These are phyloP conservation scores for Ceratorhiza oryzae-sativae DNA, from an alignment of 1,284 basidiomycete genomes.

Conservation along the genomic window DNA sequence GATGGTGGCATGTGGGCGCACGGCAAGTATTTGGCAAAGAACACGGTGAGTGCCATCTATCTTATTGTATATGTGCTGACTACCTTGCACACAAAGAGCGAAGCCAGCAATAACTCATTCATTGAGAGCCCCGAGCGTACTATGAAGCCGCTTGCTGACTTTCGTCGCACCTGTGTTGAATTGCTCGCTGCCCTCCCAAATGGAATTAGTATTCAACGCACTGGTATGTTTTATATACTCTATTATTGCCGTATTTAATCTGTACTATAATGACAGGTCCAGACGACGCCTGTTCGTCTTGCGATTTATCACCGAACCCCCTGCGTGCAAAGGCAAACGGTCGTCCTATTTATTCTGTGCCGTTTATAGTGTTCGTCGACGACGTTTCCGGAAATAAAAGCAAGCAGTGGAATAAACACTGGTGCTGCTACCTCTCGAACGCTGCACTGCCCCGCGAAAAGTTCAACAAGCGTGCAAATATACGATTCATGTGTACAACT, in stretches of 20 bases:
- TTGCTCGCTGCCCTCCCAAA: too few relatives aligned
- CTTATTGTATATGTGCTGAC: background rate
- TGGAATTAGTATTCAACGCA: too few relatives aligned
- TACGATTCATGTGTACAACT: slow-evolving; percentile 35
- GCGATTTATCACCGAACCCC: background rate
- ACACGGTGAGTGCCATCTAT: background rate
- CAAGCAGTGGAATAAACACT: slow-evolving; percentile 40
- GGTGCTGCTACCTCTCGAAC: slow-evolving; percentile 29
- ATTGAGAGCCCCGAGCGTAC: too few relatives aligned
- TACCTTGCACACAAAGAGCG: background rate
- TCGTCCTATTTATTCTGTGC: slow-evolving; percentile 25
- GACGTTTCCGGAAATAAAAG: slow-evolving; percentile 39
- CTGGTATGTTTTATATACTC: too few relatives aligned
- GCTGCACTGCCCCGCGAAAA: slow-evolving; percentile 3
- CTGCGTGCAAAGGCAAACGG: slow-evolving; percentile 6
- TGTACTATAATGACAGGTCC: background rate
- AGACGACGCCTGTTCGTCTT: background rate
- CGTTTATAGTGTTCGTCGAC: slow-evolving; percentile 35
- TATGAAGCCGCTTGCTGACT: too few relatives aligned
- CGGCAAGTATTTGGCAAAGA: background rate
- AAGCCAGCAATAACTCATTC: too few relatives aligned
- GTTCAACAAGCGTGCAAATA: slow-evolving; percentile 6
- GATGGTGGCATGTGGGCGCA: slow-evolving; percentile 7
- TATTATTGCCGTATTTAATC: too few relatives aligned
- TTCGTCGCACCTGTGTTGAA: too few relatives aligned